Evolutionary conservation across 129 eudicot species (phyloP).

Genomic region (Pulicaria dysenterica): DNA sequence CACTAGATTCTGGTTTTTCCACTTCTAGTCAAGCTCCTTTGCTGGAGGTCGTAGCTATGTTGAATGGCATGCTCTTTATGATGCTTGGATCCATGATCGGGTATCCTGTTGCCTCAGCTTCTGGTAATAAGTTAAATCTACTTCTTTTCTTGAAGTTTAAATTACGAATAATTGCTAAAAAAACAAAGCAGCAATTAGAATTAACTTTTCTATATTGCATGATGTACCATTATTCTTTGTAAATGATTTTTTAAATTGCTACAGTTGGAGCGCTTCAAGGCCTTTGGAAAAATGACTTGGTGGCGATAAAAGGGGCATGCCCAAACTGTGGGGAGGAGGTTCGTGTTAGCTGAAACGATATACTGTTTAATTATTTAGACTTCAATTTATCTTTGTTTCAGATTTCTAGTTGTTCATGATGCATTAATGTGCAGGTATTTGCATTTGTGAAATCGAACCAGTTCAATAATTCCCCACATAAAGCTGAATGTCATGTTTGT

Average conservation of each 20-base stretch:
- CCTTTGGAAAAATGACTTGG: slow-evolving; percentile 87
- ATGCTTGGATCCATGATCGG: slow-evolving; percentile 82
- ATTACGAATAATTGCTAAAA: neutral
- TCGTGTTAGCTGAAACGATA: slow-evolving; percentile 28
- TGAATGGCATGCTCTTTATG: slow-evolving; percentile 70
- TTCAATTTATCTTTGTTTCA: neutral
- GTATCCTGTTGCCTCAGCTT: slow-evolving; percentile 86
- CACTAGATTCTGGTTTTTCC: slow-evolving; percentile 50
- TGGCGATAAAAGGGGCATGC: slow-evolving; percentile 91
- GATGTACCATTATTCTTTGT: too few species aligned
- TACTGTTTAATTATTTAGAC: neutral
- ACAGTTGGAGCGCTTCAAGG: slow-evolving; percentile 85
- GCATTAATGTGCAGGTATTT: slow-evolving; percentile 62
- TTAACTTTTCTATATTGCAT: neutral
- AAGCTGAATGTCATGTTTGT: slow-evolving; percentile 89
- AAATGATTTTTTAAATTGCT: slow-evolving; percentile 16
- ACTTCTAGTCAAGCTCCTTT: slow-evolving; percentile 49
- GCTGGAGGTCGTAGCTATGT: slow-evolving; percentile 50
- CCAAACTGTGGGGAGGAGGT: slow-evolving; percentile 99
- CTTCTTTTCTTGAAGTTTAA: neutral
- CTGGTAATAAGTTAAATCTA: slow-evolving; percentile 56
- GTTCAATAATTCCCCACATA: slow-evolving; percentile 68
- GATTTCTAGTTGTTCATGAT: slow-evolving; percentile 2
- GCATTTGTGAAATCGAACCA: slow-evolving; percentile 76
- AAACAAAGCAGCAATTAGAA: neutral